Evolutionary conservation across 1,139 yeast species (phyloP), one percentile per base, ranked within the genome.

Genomic region (Lodderomyces margitis): DNA sequence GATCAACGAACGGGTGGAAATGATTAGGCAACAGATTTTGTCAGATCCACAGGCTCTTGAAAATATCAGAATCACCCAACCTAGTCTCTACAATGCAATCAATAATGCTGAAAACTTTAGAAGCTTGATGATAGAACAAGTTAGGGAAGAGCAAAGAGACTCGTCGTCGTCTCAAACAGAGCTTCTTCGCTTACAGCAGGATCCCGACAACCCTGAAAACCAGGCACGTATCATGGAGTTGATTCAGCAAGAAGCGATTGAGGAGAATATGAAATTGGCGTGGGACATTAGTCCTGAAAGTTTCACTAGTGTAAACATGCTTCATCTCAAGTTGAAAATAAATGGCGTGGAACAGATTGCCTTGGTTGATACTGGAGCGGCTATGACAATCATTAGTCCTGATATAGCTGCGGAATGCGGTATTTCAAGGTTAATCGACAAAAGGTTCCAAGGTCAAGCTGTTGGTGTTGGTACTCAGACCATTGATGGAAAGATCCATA

Each of bases 281-380:
- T 73, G 83, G 59, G 97, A 91, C 47, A 81, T 83, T 43, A 81
- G 91, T 8, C 98, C 99, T 0, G 98, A 92, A 60, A 77, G 87
- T 33, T 92, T 92, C 61, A 83, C 91, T 0, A 65, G 76, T 1
- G 94, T 92, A 3, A 78, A 79, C 33, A 89, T 94, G 96, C 72
- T 92, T 40, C 91, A 83, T 63, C 80, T 92, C 15, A 74, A 83
- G 43, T 74, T 89, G 40, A 81, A 79, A 47, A 84, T 92, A 20
- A 89, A 91, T 55, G 92, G 94, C 0, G 74, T 75, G 38, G 80
- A 82, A 19, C 86, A 89, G 7, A 87, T 87, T 59, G 98, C 98
- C 0, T 87, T 92, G 68, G 95, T 92, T 9, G 99, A 92, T 59
- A 81, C 97, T 0, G 98, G 99, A 2, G 98, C 99, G 0, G 97